These are phyloP conservation scores for Corylus americana DNA, from an alignment of 306 rosid species.

Conservation along the genomic window DNA sequence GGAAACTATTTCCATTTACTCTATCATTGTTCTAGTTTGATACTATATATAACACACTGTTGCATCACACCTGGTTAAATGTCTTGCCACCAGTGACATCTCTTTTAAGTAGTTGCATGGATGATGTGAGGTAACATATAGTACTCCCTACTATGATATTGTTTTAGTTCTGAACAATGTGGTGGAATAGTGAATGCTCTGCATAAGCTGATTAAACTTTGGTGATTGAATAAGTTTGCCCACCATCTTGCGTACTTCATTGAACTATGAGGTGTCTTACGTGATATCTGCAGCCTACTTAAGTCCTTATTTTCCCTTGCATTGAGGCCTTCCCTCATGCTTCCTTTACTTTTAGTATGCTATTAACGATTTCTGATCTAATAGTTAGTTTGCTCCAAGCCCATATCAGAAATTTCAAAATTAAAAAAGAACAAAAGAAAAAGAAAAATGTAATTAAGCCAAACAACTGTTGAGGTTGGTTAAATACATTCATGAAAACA, in stretches of 20 bases:
- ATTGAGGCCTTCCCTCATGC: not conserved
- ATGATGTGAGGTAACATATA: not conserved
- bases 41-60: not conserved
- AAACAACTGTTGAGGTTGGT: not conserved
- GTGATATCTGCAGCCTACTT: not conserved
- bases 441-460: not conserved
- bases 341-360: not conserved
- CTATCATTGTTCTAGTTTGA: not conserved
- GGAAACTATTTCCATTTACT: conserved; percentile 4
- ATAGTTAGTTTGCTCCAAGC: not conserved
- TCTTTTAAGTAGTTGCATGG: not conserved
- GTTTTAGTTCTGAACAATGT: not conserved
- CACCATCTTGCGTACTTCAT: not conserved
- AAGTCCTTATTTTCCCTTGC: not conserved
- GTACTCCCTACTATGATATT: not conserved
- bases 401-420: not conserved
- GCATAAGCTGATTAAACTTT: not conserved
- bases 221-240: not conserved
- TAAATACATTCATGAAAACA: not conserved
- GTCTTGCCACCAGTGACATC: not conserved
- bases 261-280: not conserved
- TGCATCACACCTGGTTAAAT: not conserved
- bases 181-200: not conserved
- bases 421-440: too few relatives aligned
- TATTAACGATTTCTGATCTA: not conserved